A percentile compares a stretch with the other conserved stretches of the same genome.
Conservation (phyloP, 2,329 filamentous ascomycete species). For the Celoporthe dispersa region DNA sequence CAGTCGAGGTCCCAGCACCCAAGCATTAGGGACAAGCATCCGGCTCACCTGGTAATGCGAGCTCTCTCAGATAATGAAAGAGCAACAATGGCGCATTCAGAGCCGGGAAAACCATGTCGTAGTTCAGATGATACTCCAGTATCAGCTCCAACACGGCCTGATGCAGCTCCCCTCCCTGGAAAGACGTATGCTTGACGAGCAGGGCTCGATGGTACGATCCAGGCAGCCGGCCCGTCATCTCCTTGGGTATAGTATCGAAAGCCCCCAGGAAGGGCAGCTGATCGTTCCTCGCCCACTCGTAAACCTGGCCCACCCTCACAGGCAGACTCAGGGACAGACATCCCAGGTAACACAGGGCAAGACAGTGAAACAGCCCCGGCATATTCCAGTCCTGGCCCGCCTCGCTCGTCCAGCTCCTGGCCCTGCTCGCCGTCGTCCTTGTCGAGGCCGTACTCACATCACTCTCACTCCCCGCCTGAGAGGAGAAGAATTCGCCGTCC, state of each 20-base stretch:
- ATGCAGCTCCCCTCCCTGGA: constrained; percentile 66
- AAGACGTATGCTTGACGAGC: constrained; percentile 51
- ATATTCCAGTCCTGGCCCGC: constrained; percentile 54
- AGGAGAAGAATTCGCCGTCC: constrained; percentile 59
- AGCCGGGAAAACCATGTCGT: constrained; percentile 72
- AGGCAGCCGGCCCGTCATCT: constrained; percentile 69
- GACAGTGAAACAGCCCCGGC: constrained; percentile 74
- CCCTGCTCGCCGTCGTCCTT: constrained; percentile 39
- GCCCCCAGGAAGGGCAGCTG: constrained; percentile 75
- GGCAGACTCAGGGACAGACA: constrained; percentile 76
- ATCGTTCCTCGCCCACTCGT: constrained; percentile 67
- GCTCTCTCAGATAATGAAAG: constrained; percentile 69
- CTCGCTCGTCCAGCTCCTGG: constrained; percentile 50
- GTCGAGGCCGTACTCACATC: constrained; percentile 35
- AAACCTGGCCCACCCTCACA: constrained; percentile 74
- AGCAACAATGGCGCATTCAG: constrained; percentile 73
- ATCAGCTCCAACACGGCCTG: constrained; percentile 64
- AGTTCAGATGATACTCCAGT: constrained; percentile 67
- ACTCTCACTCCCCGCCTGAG: constrained; percentile 52
- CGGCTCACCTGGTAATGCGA: constrained; percentile 73
- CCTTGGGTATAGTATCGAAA: constrained; percentile 49
- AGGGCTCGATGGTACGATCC: constrained; percentile 63
- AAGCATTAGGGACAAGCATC: neutral
- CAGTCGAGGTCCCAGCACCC: constrained; percentile 30
- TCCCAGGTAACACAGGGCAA: constrained; percentile 81